phyloP scores from a whole-genome alignment of 352 stramenopile species.

The Phytophthora ohioensis region DNA sequence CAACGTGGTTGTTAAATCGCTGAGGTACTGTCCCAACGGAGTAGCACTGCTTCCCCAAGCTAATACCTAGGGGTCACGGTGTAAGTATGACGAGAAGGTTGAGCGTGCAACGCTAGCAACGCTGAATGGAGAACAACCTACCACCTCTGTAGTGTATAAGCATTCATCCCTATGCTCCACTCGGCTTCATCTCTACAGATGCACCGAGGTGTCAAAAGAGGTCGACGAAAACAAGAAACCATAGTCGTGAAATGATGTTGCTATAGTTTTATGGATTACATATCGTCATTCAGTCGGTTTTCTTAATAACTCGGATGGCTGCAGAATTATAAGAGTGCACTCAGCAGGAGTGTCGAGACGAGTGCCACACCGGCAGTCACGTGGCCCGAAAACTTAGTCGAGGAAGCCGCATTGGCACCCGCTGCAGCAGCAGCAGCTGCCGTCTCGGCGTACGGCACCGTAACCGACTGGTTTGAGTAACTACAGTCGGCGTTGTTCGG shows the following conservation, averaged over 20 bases:
- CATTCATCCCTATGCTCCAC: too few relatives aligned
- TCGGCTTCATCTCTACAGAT: too few relatives aligned
- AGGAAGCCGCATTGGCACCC: neutral
- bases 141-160: neutral
- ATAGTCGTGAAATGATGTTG: too few relatives aligned
- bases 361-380: slow-evolving; percentile 4
- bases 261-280: too few relatives aligned
- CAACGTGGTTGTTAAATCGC: slow-evolving; percentile 35
- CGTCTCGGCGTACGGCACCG: slow-evolving; percentile 26
- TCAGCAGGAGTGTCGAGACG: neutral
- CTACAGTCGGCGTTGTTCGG: too few relatives aligned
- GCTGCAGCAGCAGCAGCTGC: neutral
- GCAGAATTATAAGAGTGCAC: neutral
- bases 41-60: neutral
- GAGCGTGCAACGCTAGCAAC: slow-evolving; percentile 7
- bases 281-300: too few relatives aligned
- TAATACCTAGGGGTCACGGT: slow-evolving; percentile 7
- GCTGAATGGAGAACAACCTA: slow-evolving; percentile 7
- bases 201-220: too few relatives aligned
- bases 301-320: too few relatives aligned
- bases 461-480: slow-evolving; percentile 26
- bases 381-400: slow-evolving; percentile 1
- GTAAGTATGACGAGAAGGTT: slow-evolving; percentile 1
- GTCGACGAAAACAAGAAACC: too few relatives aligned
- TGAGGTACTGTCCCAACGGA: slow-evolving; percentile 6